These are phyloP conservation scores for Mortierella sp. DNA, from an alignment of 371 early-diverging fungal species.

Conservation along the genomic window DNA sequence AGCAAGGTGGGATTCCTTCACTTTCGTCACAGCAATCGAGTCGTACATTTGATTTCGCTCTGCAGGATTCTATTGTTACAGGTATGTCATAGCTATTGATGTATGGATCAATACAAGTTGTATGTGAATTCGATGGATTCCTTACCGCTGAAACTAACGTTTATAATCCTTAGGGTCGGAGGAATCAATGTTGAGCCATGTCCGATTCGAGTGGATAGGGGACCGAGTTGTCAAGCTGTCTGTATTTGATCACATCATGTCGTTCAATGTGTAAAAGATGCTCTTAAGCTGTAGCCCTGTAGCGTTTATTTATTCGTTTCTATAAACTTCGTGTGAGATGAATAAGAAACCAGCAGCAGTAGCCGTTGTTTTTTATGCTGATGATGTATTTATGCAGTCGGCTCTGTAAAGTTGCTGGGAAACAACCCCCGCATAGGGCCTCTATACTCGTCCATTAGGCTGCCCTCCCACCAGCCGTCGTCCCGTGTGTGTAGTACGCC, in stretches of 20 bases:
- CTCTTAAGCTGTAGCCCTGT: not conserved
- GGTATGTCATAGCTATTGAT: constrained; percentile 17
- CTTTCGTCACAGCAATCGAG: constrained; percentile 50
- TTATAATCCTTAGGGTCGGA: constrained; percentile 30
- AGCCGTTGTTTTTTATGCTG: no score
- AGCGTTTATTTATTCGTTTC: not conserved
- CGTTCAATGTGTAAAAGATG: constrained; percentile 66
- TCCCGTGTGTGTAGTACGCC: constrained; percentile 75
- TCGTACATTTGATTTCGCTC: constrained; percentile 73
- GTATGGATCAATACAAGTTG: not conserved
- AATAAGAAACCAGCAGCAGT: no score
- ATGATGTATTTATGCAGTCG: constrained; percentile 26
- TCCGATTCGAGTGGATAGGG: constrained; percentile 79
- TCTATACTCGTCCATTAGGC: constrained; percentile 62
- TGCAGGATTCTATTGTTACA: constrained; percentile 62
- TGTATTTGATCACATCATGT: constrained; percentile 69
- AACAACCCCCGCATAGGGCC: constrained; percentile 64
- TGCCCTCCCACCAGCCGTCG: constrained; percentile 85
- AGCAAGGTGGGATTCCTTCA: constrained; percentile 21
- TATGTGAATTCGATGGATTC: not conserved
- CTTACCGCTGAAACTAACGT: not conserved
- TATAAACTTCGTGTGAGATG: not conserved
- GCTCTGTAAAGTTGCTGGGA: constrained; percentile 76
- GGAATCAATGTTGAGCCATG: constrained; percentile 61
- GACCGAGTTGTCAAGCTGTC: constrained; percentile 73